These are phyloP conservation scores for Lepiota venenata DNA, from an alignment of 768 basidiomycete species.

Conservation along the genomic window DNA sequence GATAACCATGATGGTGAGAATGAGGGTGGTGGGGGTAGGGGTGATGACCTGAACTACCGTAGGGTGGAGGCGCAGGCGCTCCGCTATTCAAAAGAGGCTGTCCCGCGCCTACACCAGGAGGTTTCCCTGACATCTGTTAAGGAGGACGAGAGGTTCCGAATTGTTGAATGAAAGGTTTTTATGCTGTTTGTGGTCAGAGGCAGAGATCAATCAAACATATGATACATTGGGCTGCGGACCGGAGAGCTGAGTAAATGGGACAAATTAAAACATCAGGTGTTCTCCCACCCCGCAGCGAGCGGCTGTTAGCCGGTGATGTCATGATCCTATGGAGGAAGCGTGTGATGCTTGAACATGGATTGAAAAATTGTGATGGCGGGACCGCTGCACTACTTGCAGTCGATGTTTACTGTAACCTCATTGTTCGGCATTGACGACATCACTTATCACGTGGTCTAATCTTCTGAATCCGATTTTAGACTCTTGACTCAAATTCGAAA, in stretches of 20 bases:
- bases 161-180: not conserved
- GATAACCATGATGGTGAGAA: not conserved
- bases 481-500: too few species aligned
- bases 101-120: not conserved
- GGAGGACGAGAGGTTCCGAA: not conserved
- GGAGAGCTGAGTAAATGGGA: not conserved
- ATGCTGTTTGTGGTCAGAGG: not conserved
- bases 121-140: not conserved
- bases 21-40: not conserved
- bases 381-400: too few species aligned
- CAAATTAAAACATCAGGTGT: too few species aligned
- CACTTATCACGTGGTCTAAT: too few species aligned
- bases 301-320: not conserved
- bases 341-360: not conserved
- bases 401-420: too few species aligned
- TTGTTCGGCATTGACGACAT: too few species aligned
- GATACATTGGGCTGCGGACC: not conserved
- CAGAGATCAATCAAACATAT: constrained; percentile 5
- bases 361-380: too few species aligned
- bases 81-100: not conserved
- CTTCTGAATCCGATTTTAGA: too few species aligned
- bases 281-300: too few species aligned
- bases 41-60: not conserved
- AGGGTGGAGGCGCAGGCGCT: constrained; percentile 3
- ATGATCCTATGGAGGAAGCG: not conserved